Evolutionary conservation across 352 stramenopile species (phyloP), one percentile per base, ranked within the genome.

Genomic region (Globisporangium echinulatum): DNA sequence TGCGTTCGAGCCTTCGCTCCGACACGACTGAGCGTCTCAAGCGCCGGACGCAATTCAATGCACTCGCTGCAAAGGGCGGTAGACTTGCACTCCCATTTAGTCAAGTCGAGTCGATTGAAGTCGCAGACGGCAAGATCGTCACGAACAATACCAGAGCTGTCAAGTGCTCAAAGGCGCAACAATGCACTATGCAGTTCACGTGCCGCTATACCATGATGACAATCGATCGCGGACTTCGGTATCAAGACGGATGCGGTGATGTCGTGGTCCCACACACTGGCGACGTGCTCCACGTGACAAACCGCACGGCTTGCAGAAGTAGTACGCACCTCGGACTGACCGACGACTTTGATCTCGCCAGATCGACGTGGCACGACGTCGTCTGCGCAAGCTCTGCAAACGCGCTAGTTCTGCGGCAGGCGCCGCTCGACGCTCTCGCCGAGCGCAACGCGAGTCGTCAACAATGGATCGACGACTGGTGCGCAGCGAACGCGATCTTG

Each of bases 171-270:
- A 19, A 19, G 17, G 17, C 17, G 17, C 17, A 19, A 19, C 17
- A 19, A 19, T 19, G 17, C 17, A 19, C 17, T 19, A 0, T 19
- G 17, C 17, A 19, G 17, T 78, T 82, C 17, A 74, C 57, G 14
- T 82, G 72, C 33, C 56, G 66, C 48, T 78, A 78, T 56, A 61
- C 52, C 0, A 68, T 25, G 0, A 58, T 59, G 7, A 33, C 62
- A 0, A 63, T 79, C n/a, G 38, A 43, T 19, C 9, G 56, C 69
- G 39, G 47, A 43, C 10, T 10, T 43, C 10, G 39, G 39, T 43
- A 43, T 43, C 39, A 10, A 46, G 74, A 83, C 33, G 74, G 74
- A 9, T 58, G 64, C 17, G 74, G 74, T 53, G 64, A 71, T 14
- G 69, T 62, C 0, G 40, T 70, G 11, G 66, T 63, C 0, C 68